These are phyloP conservation scores for Juglanconis sp. DNA, from an alignment of 2,329 filamentous ascomycete species.

Conservation along the genomic window DNA sequence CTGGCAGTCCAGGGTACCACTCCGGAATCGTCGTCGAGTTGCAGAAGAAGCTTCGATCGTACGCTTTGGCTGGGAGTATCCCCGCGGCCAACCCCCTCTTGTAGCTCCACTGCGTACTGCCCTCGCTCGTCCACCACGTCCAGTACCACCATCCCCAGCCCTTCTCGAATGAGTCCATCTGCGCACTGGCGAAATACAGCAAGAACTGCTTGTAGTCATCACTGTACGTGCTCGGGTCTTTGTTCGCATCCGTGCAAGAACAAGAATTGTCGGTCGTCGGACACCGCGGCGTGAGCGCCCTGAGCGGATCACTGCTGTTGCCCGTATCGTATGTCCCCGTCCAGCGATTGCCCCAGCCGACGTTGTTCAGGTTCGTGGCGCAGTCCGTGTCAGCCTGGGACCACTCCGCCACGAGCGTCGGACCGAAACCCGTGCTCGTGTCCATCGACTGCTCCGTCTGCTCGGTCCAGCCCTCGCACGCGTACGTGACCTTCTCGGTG, in stretches of 20 bases:
- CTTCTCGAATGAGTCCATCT: conserved; percentile 91
- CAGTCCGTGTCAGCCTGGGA: conserved; percentile 97
- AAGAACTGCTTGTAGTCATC: conserved; percentile 80
- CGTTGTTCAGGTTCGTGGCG: conserved; percentile 81
- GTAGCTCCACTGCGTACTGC: conserved; percentile 87
- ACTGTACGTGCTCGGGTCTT: conserved; percentile 65
- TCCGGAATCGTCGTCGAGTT: conserved; percentile 47
- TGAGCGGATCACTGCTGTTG: conserved; percentile 46
- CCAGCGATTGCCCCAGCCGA: conserved; percentile 86
- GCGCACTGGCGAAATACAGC: conserved; percentile 86
- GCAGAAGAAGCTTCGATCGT: conserved; percentile 68
- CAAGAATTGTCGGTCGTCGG: conserved; percentile 65
- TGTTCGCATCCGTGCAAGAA: conserved; percentile 73
- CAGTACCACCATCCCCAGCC: conserved; percentile 99
- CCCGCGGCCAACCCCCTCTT: conserved; percentile 73
- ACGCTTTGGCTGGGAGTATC: conserved; percentile 75
- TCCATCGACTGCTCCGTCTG: conserved; percentile 73
- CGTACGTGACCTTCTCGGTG: conserved; percentile 78
- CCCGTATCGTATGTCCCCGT: conserved; percentile 77
- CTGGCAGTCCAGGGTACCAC: conserved; percentile 48
- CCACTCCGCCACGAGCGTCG: conserved; percentile 95
- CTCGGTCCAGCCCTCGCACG: conserved; percentile 80
- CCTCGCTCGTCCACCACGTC: conserved; percentile 56
- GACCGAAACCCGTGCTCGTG: conserved; percentile 77
- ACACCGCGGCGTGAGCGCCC: conserved; percentile 70